Conservation (phyloP, 148 eudicot species). For the Vaccinium corymbosum region DNA sequence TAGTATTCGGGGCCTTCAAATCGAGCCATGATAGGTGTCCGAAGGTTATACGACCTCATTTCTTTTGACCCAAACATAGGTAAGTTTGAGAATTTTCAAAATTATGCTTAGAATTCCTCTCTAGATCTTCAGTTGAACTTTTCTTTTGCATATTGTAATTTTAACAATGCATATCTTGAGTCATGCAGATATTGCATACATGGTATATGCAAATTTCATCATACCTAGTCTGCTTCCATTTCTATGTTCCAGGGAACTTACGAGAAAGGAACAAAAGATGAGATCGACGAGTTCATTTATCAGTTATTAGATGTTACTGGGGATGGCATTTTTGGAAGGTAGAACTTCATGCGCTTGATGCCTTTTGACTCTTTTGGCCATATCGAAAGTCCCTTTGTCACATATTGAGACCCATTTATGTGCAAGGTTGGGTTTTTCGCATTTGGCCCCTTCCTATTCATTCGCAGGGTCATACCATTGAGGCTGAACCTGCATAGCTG, state of each 20-base stretch:
- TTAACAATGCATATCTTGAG: neutral
- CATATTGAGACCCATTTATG: neutral
- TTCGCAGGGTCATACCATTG: neutral
- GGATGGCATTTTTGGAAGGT: slow-evolving; percentile 73
- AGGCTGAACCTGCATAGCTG: neutral
- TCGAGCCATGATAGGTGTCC: neutral
- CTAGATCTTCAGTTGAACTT: neutral
- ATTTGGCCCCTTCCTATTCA: neutral
- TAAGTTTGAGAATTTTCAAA: neutral
- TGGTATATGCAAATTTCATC: neutral
- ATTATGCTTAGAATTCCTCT: neutral
- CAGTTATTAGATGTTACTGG: slow-evolving; percentile 63
- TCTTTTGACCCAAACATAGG: neutral
- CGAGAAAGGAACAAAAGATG: slow-evolving; percentile 86
- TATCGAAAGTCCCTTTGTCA: neutral
- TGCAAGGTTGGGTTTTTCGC: neutral
- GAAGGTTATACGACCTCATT: neutral
- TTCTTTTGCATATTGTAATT: slow-evolving; percentile 6
- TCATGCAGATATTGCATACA: neutral
- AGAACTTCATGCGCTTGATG: slow-evolving; percentile 8
- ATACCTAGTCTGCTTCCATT: slow-evolving; percentile 9
- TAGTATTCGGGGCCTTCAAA: neutral
- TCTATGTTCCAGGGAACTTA: slow-evolving; percentile 60
- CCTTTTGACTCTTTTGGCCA: neutral
- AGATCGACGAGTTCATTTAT: slow-evolving; percentile 74